Evolutionary conservation across 2,329 filamentous ascomycete genomes (phyloP), one percentile per base, ranked within the genome.

Genomic region (Colletotrichum sp.): DNA sequence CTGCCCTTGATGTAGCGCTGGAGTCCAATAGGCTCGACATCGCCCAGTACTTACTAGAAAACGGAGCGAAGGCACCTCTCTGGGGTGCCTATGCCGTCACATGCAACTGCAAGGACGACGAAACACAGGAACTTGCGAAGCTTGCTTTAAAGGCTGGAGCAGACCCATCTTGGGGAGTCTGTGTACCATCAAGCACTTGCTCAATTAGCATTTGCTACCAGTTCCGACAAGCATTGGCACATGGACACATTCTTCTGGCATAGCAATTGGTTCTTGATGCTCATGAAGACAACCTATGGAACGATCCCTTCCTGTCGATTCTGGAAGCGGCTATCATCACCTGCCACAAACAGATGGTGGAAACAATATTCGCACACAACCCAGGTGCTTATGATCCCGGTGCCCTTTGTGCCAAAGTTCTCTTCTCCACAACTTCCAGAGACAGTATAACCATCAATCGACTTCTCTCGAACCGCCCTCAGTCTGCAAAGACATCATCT

Each of bases 121-220:
- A 4, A 1, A 16, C 36, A 4, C 38, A 18, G 38, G 3, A 43
- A 0, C 38, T n/a, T 43, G 1, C 38, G 0, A 43, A 1, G 16
- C 16, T 43, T 43, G 2, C 38, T 43, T 8, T n/a, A 11, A 11
- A 11, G 1, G 16, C 38, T 43, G 38, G 16, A n/a, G 38, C 16
- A 43, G 38, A 43, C 16, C 0, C 16, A n/a, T n/a, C 38, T 11
- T n/a, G 16, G 36, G 36, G 0, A 43, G 16, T 43, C 36, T 16
- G 3, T 36, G 16, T 1, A 8, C 13, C 33, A 33, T 33, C 11
- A 33, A 33, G 1, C 33, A 12, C 31, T 5, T 12, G 2, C 33
- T 6, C 9, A 33, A 3, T 33, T 12, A 33, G 31, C 3, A 33
- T 33, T 3, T 33, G 33, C 33, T 33, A 4, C 5, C 34, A 16